Conservation (phyloP, 2,329 filamentous ascomycete genomes). For the Neonectria sp. region DNA sequence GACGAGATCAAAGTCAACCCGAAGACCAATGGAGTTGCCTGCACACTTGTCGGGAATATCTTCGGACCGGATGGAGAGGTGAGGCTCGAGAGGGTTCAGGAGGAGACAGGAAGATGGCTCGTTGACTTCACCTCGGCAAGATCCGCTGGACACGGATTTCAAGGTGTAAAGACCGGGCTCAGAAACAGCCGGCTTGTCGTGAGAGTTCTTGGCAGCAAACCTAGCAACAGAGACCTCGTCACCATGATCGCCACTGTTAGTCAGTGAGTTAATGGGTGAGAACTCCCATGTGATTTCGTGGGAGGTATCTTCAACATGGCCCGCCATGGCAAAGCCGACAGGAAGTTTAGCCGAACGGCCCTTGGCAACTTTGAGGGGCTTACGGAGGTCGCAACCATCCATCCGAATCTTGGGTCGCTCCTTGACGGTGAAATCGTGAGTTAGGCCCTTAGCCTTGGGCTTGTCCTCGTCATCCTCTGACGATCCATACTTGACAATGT, state of each 20-base stretch:
- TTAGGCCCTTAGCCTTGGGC: constrained; percentile 73
- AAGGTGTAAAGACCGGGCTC: constrained; percentile 90
- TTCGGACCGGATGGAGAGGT: constrained; percentile 80
- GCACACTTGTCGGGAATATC: constrained; percentile 96
- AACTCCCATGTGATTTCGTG: constrained; percentile 88
- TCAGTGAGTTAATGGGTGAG: constrained; percentile 79
- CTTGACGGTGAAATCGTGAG: constrained; percentile 87
- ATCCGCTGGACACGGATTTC: constrained; percentile 82
- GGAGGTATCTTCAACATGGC: constrained; percentile 71
- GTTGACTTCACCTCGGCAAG: constrained; percentile 88
- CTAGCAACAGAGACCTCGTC: constrained; percentile 70
- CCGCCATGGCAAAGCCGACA: constrained; percentile 76
- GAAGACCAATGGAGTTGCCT: constrained; percentile 91
- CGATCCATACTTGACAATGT: constrained; percentile 81
- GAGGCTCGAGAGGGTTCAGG: constrained; percentile 91
- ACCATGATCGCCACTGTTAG: constrained; percentile 79
- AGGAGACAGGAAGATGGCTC: constrained; percentile 96
- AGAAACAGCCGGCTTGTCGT: constrained; percentile 77
- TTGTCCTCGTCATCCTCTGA: constrained; percentile 79
- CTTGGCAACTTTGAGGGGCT: constrained; percentile 86
- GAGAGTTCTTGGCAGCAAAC: constrained; percentile 72
- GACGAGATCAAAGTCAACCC: constrained; percentile 89
- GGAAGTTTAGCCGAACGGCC: constrained; percentile 79
- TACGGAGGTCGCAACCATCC: constrained; percentile 82
- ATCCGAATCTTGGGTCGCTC: constrained; percentile 85